Base-by-base conservation (phyloP, 2,329 filamentous ascomycete genomes). In the Chrysoporthe puriensis region DNA sequence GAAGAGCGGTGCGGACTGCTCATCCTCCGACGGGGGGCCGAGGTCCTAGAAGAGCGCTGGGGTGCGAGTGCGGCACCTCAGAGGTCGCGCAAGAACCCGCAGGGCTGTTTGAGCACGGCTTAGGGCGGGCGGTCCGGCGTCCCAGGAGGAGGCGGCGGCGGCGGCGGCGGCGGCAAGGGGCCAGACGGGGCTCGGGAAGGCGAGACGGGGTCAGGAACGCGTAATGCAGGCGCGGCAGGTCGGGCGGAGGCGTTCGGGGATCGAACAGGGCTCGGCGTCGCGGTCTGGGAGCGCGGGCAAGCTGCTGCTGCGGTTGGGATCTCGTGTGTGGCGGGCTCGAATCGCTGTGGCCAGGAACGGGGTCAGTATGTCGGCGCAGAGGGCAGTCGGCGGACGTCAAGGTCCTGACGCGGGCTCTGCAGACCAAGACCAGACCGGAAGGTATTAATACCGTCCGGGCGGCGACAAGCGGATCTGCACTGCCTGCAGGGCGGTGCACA, bases 1-100 rank as follows among this genome's bases (percentile, higher is more conserved):
- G 81, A 85, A 72, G 83, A 77, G 69, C 79, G 79, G 72, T 78
- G 76, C 65, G 77, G 74, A 62, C 75, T 73, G 73, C 78, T 80
- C 76, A 80, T 81, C 63, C 59, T 59, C 34, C 44, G 59, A 60
- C n/a, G 44, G 48, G 54, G 58, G 7, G 50, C 26, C 26, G 26
- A 54, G 60, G 62, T 46, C 21, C 48, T 36, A 74, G 67, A 76
- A 63, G 62, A 34, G 44, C 14, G 3, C 16, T 34, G 48, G 21
- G 50, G n/a, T 54, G 50, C 18, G n/a, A 1, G 50, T 21, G 16
- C 26, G 26, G 26, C 5, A 21, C n/a, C n/a, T 21, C 50, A n/a
- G n/a, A 21, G 9, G 14, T 26, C 26, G 26, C 26, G 2, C 26
- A 26, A 26, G 26, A 26, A 26, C 26, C 26, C 26, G 26, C 26